A percentile compares a stretch with the other conserved stretches of the same genome.
Conservation (phyloP, 148 eudicot species). For the Fagopyrum homotropicum region DNA sequence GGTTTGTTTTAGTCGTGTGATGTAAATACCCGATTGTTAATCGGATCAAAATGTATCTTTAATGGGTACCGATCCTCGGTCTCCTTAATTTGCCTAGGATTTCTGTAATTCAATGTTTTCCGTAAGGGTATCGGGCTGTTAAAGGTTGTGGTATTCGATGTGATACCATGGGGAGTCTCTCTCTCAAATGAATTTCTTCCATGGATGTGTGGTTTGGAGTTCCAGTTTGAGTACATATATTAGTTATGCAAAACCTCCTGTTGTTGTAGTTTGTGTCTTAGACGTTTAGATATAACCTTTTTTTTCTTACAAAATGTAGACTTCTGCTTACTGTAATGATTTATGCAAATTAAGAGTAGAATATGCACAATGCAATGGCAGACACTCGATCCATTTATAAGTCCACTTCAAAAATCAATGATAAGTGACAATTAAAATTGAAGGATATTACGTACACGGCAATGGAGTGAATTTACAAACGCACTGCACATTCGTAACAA, state of each 20-base stretch:
- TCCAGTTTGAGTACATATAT: background rate
- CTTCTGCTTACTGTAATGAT: background rate
- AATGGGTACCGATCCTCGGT: background rate
- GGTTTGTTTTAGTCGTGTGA: background rate
- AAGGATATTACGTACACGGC: too few species aligned
- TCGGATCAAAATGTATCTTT: background rate
- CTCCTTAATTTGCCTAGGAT: background rate
- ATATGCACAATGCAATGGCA: too few species aligned
- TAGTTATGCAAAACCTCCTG: background rate
- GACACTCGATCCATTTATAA: too few species aligned
- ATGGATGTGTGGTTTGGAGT: slow-evolving; percentile 3
- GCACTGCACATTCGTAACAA: too few species aligned
- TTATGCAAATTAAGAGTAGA: too few species aligned
- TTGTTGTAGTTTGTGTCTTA: background rate
- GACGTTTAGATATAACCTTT: too few species aligned
- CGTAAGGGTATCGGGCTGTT: background rate
- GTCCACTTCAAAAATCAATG: too few species aligned
- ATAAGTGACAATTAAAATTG: too few species aligned
- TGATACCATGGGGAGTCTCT: background rate
- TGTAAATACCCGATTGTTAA: slow-evolving; percentile 6
- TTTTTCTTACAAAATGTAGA: background rate
- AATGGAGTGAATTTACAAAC: too few species aligned
- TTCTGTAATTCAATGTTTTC: background rate
- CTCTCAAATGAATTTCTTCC: background rate
- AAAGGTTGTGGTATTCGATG: background rate